Evolutionary conservation across 495 filamentous ascomycete genomes (phyloP), one percentile per base, ranked within the genome.

Genomic region (Pseudomonodictys pantanalensis): DNA sequence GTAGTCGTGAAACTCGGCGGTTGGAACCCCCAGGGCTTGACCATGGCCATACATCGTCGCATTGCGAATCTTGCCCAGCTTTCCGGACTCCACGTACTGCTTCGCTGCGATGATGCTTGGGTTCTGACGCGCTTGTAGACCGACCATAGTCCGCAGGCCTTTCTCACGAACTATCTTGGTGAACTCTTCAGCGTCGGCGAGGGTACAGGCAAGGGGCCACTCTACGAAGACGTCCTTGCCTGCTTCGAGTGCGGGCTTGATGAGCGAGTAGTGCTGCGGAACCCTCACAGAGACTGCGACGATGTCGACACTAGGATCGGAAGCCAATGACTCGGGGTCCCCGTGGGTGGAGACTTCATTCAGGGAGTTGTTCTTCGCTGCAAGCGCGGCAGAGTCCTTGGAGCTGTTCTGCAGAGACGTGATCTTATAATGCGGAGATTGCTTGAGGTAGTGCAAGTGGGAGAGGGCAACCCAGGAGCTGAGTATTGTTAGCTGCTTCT

Each of bases 211-310:
- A 2, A 80, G 60, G 1, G 76, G 75, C 85, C 85, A 87, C 65
- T 87, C 85, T 23, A 81, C 73, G 52, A 72, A 86, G 11, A 81
- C 78, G 29, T 74, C 69, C 64, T 86, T 86, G n/a, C 81, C 81
- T 0, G 81, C 80, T 17, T 68, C 52, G 8, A 88, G 43, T 12
- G 73, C 75, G 1, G 81, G 79, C 15, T 72, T 65, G 32, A 77
- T 69, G 9, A 77, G 69, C 17, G 67, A 62, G 45, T 75, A 72
- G 65, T 87, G 85, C 9, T 71, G 72, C 43, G 83, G 81, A 0
- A 84, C 80, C 3, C 80, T 71, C 0, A 81, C 82, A 20, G 66
- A 72, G 51, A 75, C 77, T 30, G 84, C 79, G 2, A 86, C 82
- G 12, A 86, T 70, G 43, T 86, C 83, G 47, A 87, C 73, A 53